Base-by-base conservation (phyloP, 306 rosid species). In the Fagus crenata region DNA sequence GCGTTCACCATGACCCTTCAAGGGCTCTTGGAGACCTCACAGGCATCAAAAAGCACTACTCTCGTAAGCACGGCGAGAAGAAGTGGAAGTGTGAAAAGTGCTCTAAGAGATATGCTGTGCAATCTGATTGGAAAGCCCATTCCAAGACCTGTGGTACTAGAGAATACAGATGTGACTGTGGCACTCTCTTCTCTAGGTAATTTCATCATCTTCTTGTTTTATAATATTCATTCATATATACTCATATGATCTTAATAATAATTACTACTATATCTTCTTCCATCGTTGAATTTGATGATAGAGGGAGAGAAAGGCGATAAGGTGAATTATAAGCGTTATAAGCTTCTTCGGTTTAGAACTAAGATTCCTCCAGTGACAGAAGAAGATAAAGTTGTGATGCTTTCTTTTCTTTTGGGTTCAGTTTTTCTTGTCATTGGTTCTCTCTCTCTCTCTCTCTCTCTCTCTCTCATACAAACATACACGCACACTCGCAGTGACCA, bases 71-170 rank as follows among this genome's bases (percentile, higher is more conserved):
- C 18, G 97, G 96, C 32, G 96, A 90, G 88, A 90, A 90, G 82
- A 93, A 90, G 69, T 93, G 91, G 94, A 93, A 90, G 90, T 93
- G 97, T 68, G 97, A 93, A 55, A 93, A 93, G 80, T 92, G 97
- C 74, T 87, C 96, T 0, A 92, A 92, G 85, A 84, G 92, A 3
- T 92, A 92, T 73, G 97, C 97, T 7, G 97, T 92, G 73, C 97
- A 92, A 76, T 92, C 97, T 0, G 97, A 92, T 67, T 92, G 97
- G 97, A 92, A 92, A 49, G 97, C 97, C 1, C 97, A 92, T 60
- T 90, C 96, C 39, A 90, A 90, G 76, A 92, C 95, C 4, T 92
- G 97, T 59, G 97, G 97, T 49, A 92, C 97, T 3, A 71, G 95
- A 3, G 97, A 92, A 74, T 92, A 92, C 67, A 59, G 92, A 40